Base-by-base conservation (phyloP, 495 filamentous ascomycete genomes). In the Penicillium argentinense region DNA sequence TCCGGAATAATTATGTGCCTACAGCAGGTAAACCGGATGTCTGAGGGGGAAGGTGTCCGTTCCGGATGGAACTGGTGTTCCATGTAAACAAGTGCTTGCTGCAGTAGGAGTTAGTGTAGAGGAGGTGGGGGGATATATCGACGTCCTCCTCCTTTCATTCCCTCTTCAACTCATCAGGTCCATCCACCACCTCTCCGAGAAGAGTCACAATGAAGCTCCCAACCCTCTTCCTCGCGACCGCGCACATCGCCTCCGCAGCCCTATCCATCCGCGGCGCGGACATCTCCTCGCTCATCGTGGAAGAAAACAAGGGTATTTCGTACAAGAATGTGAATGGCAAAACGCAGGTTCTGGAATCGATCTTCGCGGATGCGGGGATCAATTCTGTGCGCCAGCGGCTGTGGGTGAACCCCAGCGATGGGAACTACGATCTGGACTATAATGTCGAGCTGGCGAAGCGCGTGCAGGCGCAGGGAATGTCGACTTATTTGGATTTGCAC, bases 371-470 rank as follows among this genome's bases (percentile, higher is more conserved):
- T 23, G 78, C 72, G 26, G 87, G 85, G 3, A 77, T 88, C 42
- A 89, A 86, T 55, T 86, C 83, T 2, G 75, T 89, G 23, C 80
- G 85, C 12, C 85, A 89, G 57, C 76, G 87, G 14, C 51, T 89
- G 17, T 89, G 84, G 85, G 85, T 89, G 27, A 86, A 83, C 49
- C 84, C 85, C 0, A 63, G 71, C 8, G 75, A 81, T 47, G 82
- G 85, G 19, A 69, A 73, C 39, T 89, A 88, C 59, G 77, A 84
- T 56, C 60, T 88, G 9, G 78, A 75, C 28, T 89, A 91, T 64
- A 87, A 86, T 52, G 43, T 91, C 53, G 61, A 78, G 45, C 72
- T 90, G 11, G 87, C 80, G 11, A 68, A 75, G 57, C 70, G 87
- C 34, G 80, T 83, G 11, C 77, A 82, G 52, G 77, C 74, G n/a